Conservation (phyloP, 257 asterid species). For the Parsonsia alboflavescens region DNA sequence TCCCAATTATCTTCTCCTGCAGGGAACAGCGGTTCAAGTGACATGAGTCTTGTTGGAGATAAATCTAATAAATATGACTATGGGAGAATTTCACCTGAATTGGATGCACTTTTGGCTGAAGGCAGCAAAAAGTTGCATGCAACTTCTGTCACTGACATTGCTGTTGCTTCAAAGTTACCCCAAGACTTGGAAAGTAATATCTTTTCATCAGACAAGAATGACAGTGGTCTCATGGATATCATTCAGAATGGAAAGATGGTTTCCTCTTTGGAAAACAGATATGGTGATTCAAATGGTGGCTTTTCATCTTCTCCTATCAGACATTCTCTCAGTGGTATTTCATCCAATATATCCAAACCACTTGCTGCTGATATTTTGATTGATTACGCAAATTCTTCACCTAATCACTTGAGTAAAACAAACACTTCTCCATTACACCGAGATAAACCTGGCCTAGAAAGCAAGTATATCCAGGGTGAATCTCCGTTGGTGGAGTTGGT, state of each 20-base stretch:
- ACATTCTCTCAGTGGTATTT: conserved; percentile 22
- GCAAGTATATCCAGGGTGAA: conserved; percentile 31
- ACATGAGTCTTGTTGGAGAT: conserved; percentile 84
- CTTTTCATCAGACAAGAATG: conserved; percentile 27
- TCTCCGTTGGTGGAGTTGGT: conserved; percentile 30
- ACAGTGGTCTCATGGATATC: conserved; percentile 22
- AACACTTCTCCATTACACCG: conserved; percentile 19
- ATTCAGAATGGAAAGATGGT: conserved; percentile 25
- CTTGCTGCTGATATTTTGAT: conserved; percentile 29
- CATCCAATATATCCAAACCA: conserved; percentile 27
- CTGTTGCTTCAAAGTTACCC: conserved; percentile 33
- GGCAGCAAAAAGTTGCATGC: conserved; percentile 33
- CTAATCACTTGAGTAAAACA: conserved; percentile 39
- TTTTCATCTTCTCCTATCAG: conserved; percentile 15
- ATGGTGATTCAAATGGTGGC: conserved; percentile 33
- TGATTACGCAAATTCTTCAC: conserved; percentile 31
- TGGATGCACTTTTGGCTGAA: conserved; percentile 65
- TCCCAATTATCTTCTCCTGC: conserved; percentile 28
- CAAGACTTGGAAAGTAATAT: conserved; percentile 21
- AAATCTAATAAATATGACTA: conserved; percentile 58
- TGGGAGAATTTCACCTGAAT: conserved; percentile 58
- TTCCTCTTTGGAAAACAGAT: conserved; percentile 31
- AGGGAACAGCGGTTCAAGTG: conserved; percentile 53
- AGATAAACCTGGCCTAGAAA: conserved; percentile 19
- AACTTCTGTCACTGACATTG: conserved; percentile 36